Evolutionary conservation across 2,329 filamentous ascomycete species (phyloP), one percentile per base, ranked within the genome.

Genomic region (Phialophora macrospora): DNA sequence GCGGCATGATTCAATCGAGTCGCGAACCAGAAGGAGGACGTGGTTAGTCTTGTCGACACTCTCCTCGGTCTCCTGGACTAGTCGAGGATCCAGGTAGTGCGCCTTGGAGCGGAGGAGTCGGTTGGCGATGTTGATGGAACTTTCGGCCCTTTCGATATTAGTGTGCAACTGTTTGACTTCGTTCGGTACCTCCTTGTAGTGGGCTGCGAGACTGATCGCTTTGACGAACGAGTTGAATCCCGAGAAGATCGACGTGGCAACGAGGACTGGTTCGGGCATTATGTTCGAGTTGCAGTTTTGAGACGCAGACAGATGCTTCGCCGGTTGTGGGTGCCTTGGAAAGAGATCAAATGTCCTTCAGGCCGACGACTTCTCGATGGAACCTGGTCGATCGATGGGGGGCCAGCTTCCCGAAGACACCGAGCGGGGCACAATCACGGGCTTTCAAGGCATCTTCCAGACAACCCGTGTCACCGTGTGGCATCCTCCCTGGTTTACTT

Each of bases 101-200:
- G 44, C 48, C 22, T 61, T 61, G 9, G 46, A 30, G 44, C 59
- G 26, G n/a, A 52, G 12, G 3, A 61, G 59, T 20, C 59, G 59
- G 9, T 28, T 32, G 17, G 59, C 59, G 17, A 34, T 61, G 28
- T 55, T 55, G 30, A 61, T 55, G 34, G 59, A 7, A 20, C 46
- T 38, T 24, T 61, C 59, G 12, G 59, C 59, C 17, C 30, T 52
- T 26, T 55, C 38, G 28, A 61, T 55, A 9, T 61, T 61, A 7
- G 32, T 51, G 12, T 61, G 59, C 17, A 61, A 20, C 41, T 61
- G 59, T 12, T 14, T 61, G 20, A 61, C 59, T 44, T 61, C 59
- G 26, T 54, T 55, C 22, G 59, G 59, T 26, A 61, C 59, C 14
- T 52, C 59, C n/a, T 38, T 32, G 24, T 49, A 61, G 28, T 61